These are phyloP conservation scores for Smittium culicis DNA, from an alignment of 371 early-diverging fungal genomes.

Conservation along the genomic window DNA sequence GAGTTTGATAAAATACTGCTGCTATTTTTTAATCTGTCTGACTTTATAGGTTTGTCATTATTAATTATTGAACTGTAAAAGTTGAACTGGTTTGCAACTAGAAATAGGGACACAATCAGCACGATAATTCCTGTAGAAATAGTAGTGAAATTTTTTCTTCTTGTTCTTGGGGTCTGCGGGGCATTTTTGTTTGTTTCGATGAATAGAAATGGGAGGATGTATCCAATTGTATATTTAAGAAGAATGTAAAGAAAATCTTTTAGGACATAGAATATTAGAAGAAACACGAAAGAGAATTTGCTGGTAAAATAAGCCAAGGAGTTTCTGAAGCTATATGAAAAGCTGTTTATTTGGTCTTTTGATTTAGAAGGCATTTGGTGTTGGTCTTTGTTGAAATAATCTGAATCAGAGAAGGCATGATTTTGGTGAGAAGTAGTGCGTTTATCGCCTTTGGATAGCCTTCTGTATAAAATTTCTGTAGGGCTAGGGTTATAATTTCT, in stretches of 20 bases:
- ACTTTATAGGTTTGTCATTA: background rate
- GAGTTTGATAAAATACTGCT: background rate
- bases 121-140: background rate
- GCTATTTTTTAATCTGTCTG: background rate
- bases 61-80: background rate
- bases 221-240: background rate
- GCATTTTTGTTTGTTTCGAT: background rate
- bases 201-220: background rate
- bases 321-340: background rate
- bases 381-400: background rate
- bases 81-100: background rate
- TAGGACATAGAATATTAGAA: background rate
- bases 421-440: background rate
- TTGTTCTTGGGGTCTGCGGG: background rate
- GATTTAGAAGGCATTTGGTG: background rate
- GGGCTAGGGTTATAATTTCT: constrained; percentile 1
- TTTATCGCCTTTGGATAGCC: background rate
- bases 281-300: background rate
- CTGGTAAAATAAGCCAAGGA: background rate
- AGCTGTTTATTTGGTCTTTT: background rate
- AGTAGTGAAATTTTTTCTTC: constrained; percentile 1
- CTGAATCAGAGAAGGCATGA: background rate
- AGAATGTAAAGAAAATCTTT: background rate
- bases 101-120: background rate
- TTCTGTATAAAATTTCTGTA: background rate